Conservation (phyloP, 129 eudicot genomes). For the Arctium lappa region DNA sequence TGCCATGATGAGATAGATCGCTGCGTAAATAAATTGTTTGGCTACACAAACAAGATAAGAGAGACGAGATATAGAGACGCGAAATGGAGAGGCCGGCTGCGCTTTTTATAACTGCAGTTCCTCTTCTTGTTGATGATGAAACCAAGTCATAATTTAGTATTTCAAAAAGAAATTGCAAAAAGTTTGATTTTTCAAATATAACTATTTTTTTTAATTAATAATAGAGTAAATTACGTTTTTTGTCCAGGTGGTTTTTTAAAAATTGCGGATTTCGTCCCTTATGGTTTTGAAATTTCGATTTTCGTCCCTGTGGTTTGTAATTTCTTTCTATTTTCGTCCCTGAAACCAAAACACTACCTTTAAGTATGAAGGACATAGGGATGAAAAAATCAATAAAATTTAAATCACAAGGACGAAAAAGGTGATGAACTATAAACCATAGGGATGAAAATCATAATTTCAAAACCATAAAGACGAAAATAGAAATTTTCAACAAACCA, state of each 20-base stretch:
- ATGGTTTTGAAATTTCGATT: too few relatives aligned
- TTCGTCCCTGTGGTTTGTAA: too few relatives aligned
- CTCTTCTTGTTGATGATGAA: slow-evolving; percentile 27
- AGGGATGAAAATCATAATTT: too few relatives aligned
- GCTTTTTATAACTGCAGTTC: slow-evolving; percentile 26
- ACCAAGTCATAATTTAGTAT: neutral
- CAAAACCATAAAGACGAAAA: too few relatives aligned
- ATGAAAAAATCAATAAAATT: too few relatives aligned
- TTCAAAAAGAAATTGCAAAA: neutral
- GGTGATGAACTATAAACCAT: too few relatives aligned
- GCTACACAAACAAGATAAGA: neutral
- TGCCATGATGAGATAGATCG: slow-evolving; percentile 37
- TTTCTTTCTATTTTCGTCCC: too few relatives aligned
- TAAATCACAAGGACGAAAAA: too few relatives aligned
- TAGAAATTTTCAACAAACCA: too few relatives aligned
- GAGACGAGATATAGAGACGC: slow-evolving; percentile 2
- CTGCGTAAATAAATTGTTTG: neutral
- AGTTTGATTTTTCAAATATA: neutral
- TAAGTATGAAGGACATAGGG: too few relatives aligned
- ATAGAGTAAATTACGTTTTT: neutral
- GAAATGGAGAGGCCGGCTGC: neutral
- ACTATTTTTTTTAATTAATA: neutral
- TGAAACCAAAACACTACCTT: too few relatives aligned
- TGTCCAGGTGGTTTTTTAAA: neutral
- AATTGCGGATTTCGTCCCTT: too few relatives aligned